These are phyloP conservation scores for Gremmenia infestans DNA, from an alignment of 2,329 filamentous ascomycete genomes.

Conservation along the genomic window DNA sequence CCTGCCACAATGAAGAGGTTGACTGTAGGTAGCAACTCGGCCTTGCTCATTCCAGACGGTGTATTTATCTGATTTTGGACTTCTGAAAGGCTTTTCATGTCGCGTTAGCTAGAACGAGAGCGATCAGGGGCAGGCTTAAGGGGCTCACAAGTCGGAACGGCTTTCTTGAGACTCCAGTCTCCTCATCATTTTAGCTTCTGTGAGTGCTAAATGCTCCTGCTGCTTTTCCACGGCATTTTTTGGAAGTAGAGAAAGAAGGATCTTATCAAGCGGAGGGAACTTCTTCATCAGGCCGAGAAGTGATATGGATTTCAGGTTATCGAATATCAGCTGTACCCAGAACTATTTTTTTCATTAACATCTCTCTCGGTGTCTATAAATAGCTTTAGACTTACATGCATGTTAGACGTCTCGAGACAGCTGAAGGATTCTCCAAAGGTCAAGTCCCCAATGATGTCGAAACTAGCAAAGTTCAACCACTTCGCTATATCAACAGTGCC, in stretches of 20 bases:
- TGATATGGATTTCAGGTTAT: not conserved
- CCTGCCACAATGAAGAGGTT: not conserved
- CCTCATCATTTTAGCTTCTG: not conserved
- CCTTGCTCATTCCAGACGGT: not conserved
- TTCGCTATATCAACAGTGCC: constrained; percentile 25
- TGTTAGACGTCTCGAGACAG: constrained; percentile 22
- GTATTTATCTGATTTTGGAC: not conserved
- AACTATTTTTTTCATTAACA: not conserved
- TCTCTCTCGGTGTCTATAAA: not conserved
- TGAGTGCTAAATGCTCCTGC: not conserved
- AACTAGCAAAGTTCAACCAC: constrained; percentile 34
- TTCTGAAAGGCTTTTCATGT: not conserved
- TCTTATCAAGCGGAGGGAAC: not conserved
- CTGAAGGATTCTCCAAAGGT: constrained; percentile 39
- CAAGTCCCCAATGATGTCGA: constrained; percentile 39
- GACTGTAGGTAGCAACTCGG: not conserved
- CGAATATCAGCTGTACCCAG: not conserved
- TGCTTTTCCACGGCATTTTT: not conserved
- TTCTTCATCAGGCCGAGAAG: not conserved
- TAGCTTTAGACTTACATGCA: not conserved
- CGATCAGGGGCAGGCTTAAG: not conserved
- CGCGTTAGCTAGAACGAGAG: not conserved
- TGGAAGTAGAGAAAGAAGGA: not conserved
- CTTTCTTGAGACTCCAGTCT: not conserved
- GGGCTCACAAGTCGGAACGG: constrained; percentile 8